Percentiles rank a stretch among this genome's conserved stretches.
These are phyloP conservation scores for Phylloporus sp. DNA, from an alignment of 768 basidiomycete species.

Conservation along the genomic window DNA sequence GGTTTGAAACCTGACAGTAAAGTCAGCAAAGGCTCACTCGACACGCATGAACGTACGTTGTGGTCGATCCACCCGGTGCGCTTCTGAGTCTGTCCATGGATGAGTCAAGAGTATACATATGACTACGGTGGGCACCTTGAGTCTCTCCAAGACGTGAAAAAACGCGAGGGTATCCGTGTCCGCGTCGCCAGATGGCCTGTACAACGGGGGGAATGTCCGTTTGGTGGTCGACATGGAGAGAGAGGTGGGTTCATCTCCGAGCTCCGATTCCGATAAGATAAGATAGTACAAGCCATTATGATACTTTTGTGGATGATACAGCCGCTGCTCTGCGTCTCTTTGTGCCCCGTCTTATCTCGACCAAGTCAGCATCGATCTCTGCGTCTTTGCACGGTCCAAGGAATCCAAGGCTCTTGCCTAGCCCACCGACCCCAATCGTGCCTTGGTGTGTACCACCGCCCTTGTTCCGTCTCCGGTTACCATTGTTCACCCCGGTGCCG, in stretches of 20 bases:
- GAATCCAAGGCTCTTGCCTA: conserved; percentile 68
- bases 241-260: conserved; percentile 13
- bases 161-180: conserved; percentile 78
- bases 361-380: conserved; percentile 73
- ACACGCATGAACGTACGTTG: conserved; percentile 32
- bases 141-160: conserved; percentile 81
- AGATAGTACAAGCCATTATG: conserved; percentile 25
- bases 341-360: conserved; percentile 73
- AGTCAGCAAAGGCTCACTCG: conserved; percentile 2
- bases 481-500: conserved; percentile 39
- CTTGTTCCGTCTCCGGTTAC: conserved; percentile 44
- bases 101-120: neutral
- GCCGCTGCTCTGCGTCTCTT: conserved; percentile 45
- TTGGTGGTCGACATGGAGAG: conserved; percentile 16
- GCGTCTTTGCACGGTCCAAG: conserved; percentile 57
- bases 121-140: conserved; percentile 60
- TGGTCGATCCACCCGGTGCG: conserved; percentile 93
- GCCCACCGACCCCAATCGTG: conserved; percentile 55
- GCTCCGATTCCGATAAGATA: conserved; percentile 27
- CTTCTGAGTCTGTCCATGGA: conserved; percentile 74
- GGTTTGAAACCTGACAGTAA: conserved; percentile 59
- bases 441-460: conserved; percentile 52
- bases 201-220: conserved; percentile 60
- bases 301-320: conserved; percentile 29
- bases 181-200: conserved; percentile 47